Evolutionary conservation across 2,329 filamentous ascomycete species (phyloP), one percentile per base, ranked within the genome.

Genomic region (Hypoxylon sp.): DNA sequence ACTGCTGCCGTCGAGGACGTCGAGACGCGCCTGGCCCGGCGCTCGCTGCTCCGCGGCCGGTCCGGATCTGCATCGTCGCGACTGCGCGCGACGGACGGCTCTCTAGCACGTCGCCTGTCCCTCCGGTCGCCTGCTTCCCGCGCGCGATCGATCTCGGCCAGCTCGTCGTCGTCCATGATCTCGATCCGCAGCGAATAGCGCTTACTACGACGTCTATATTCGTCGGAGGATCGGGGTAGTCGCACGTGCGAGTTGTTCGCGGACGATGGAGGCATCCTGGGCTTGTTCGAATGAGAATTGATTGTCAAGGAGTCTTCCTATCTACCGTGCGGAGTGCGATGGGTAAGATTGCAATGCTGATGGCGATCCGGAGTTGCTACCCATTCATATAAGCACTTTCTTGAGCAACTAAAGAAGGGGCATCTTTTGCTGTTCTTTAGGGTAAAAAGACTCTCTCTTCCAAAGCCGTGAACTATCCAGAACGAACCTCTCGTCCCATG

Each of bases 151-250:
- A 17, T 1, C 10, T 54, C 44, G 6, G 20, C 43, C 2, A 53
- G 47, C 3, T 58, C 52, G 11, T 65, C 61, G 22, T 59, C 61
- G 30, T 64, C 58, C 2, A 62, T n/a, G 15, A 64, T 8, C 22
- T 67, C 64, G n/a, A 67, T 44, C 1, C 24, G 37, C 2, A 67
- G 37, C 6, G 64, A 67, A 13, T 65, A 67, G 39, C 61, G 50
- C 44, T 64, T 56, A 10, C 47, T 56, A 10, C 47, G 44, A 15
- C 28, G 48, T 32, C 30, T 62, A 32, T 15, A 37, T 11, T 60
- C 60, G n/a, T 52, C 57, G 4, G 34, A 13, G 2, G 34, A 34
- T n/a, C 55, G 32, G 1, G 51, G 48, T 17, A 22, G 32, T 7
- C 20, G 50, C 8, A 46, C 22, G 28, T 17, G 41, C 10, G 47